A percentile compares a stretch with the other conserved stretches of the same genome.
These are phyloP conservation scores for Hibiscus tridactylites DNA, from an alignment of 345 rosid species.

Conservation along the genomic window DNA sequence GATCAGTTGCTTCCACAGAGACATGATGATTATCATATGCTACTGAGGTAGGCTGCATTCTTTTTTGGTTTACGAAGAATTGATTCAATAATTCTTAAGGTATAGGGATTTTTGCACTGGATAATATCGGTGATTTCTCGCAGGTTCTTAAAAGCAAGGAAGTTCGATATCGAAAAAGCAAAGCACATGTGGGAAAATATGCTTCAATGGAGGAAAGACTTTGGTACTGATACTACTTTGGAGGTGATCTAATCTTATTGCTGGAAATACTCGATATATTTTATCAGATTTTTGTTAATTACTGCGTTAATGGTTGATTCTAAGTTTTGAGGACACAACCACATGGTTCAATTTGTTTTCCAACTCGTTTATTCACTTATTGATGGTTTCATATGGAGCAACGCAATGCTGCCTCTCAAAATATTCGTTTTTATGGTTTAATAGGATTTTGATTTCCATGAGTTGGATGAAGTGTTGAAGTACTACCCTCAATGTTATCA, in stretches of 20 bases:
- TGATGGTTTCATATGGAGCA: too few species aligned
- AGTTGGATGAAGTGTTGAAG: slow-evolving; percentile 61
- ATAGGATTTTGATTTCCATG: slow-evolving; percentile 82
- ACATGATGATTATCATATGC: slow-evolving; percentile 69
- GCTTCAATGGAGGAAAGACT: slow-evolving; percentile 87
- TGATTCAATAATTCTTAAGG: background rate
- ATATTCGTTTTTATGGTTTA: background rate
- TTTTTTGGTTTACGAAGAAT: background rate
- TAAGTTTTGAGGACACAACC: background rate
- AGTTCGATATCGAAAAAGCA: slow-evolving; percentile 69
- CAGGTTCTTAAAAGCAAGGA: slow-evolving; percentile 92
- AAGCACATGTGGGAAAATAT: slow-evolving; percentile 82
- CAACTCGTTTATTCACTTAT: too few species aligned
- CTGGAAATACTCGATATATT: background rate
- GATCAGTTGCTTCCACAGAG: slow-evolving; percentile 32
- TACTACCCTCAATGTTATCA: slow-evolving; percentile 90
- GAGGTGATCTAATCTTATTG: slow-evolving; percentile 39
- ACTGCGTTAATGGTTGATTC: slow-evolving; percentile 1
- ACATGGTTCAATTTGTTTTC: background rate
- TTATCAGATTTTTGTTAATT: slow-evolving; percentile 2
- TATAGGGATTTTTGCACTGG: background rate
- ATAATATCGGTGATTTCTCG: background rate
- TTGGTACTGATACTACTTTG: slow-evolving; percentile 72
- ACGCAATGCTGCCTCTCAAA: too few species aligned
- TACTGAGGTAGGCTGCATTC: slow-evolving; percentile 47